These are phyloP conservation scores for Hyphopichia khmerensis DNA, from an alignment of 1,139 yeast species.

Conservation along the genomic window DNA sequence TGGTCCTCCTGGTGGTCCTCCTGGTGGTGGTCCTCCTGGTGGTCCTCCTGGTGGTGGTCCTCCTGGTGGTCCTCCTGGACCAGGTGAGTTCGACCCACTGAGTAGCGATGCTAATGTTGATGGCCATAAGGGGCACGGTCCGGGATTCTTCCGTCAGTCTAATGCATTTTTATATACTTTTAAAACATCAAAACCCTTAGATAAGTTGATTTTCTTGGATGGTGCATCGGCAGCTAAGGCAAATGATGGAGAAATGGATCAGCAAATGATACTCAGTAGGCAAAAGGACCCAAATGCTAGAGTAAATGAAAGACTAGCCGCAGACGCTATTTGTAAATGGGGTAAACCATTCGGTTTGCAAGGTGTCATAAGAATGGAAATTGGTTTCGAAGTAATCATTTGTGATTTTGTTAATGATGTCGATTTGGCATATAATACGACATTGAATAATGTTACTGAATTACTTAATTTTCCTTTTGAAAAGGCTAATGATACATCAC, in stretches of 20 bases:
- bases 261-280: conserved; percentile 44
- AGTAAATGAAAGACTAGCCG: conserved; percentile 40
- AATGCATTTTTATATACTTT: conserved; percentile 36
- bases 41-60: not conserved
- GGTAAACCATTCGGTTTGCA: conserved; percentile 48
- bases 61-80: not conserved
- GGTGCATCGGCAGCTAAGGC: conserved; percentile 62
- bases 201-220: conserved; percentile 47
- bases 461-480: conserved; percentile 33
- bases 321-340: conserved; percentile 51
- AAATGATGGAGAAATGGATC: conserved; percentile 55
- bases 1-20: conserved; percentile 9
- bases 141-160: too few species aligned
- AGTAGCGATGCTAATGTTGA: too few species aligned
- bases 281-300: conserved; percentile 19
- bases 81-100: too few species aligned
- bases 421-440: conserved; percentile 41
- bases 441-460: conserved; percentile 33
- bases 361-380: conserved; percentile 53
- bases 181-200: conserved; percentile 41
- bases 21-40: conserved; percentile 1
- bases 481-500: conserved; percentile 6
- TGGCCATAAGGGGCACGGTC: conserved; percentile 9
- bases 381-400: conserved; percentile 54
- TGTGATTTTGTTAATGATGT: conserved; percentile 46